Percentiles rank a stretch among this genome's conserved stretches.
These are phyloP conservation scores for Yarrowia alimentaria DNA, from an alignment of 805 yeast genomes.

Conservation along the genomic window DNA sequence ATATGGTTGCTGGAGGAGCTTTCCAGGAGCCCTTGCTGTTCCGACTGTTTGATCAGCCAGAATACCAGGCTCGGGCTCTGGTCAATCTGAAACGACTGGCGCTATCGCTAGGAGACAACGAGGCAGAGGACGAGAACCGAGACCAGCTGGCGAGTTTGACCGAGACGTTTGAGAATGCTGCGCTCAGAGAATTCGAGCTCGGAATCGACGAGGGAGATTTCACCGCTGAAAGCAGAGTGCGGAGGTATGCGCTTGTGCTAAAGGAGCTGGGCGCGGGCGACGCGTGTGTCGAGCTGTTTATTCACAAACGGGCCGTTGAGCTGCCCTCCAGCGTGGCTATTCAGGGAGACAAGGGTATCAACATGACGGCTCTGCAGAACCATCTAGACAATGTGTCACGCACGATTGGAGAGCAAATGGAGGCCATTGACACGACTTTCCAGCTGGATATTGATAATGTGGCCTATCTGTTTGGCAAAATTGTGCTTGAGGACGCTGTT, in stretches of 20 bases:
- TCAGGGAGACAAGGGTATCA: slow-evolving; percentile 28
- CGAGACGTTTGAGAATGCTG: slow-evolving; percentile 70
- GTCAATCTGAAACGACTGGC: slow-evolving; percentile 45
- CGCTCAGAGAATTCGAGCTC: slow-evolving; percentile 63
- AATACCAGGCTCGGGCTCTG: slow-evolving; percentile 51
- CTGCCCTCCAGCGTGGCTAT: slow-evolving; percentile 4
- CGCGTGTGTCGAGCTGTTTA: slow-evolving; percentile 37
- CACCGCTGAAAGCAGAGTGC: slow-evolving; percentile 35
- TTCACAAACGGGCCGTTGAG: slow-evolving; percentile 32
- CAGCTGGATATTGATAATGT: slow-evolving; percentile 46
- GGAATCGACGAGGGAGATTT: slow-evolving; percentile 52
- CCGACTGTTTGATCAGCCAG: slow-evolving; percentile 49
- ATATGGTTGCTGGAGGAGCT: slow-evolving; percentile 43
- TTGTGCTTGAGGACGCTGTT: slow-evolving; percentile 41
- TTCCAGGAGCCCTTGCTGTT: slow-evolving; percentile 49
- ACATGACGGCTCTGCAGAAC: slow-evolving; percentile 30
- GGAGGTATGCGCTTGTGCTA: slow-evolving; percentile 39
- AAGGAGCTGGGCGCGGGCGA: slow-evolving; percentile 41
- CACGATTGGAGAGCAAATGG: slow-evolving; percentile 43
- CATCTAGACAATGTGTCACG: slow-evolving; percentile 39
- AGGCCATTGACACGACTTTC: slow-evolving; percentile 46
- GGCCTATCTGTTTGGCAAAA: slow-evolving; percentile 50
- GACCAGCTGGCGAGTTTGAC: slow-evolving; percentile 51
- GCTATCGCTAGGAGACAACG: slow-evolving; percentile 38
- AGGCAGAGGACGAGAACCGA: slow-evolving; percentile 40